These are phyloP conservation scores for Crithidia mellificae DNA, from an alignment of 208 protist species.

Conservation along the genomic window DNA sequence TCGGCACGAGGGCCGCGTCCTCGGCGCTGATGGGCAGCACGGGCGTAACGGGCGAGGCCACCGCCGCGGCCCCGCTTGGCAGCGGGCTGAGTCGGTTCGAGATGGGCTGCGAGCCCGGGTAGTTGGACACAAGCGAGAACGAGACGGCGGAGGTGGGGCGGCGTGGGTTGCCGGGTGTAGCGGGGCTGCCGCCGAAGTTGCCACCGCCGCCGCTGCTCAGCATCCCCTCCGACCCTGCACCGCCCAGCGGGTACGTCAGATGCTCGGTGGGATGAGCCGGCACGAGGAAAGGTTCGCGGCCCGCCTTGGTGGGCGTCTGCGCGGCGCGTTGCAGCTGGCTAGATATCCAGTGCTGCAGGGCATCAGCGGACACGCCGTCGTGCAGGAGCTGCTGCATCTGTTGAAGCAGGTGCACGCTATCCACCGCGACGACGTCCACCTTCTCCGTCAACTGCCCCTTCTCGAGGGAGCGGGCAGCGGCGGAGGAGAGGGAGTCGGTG, in stretches of 20 bases:
- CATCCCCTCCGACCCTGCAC: not conserved
- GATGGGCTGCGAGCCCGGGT: not conserved
- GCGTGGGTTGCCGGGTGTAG: constrained; percentile 6
- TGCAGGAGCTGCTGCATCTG: constrained; percentile 29
- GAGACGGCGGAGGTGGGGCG: constrained; percentile 17
- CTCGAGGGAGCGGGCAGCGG: not conserved
- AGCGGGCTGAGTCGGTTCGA: not conserved
- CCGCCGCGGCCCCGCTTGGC: not conserved
- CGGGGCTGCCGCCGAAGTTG: not conserved
- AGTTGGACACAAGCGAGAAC: constrained; percentile 8
- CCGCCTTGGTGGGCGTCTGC: not conserved
- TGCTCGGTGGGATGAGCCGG: not conserved
- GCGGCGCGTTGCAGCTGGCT: constrained; percentile 14
- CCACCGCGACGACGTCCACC: not conserved
- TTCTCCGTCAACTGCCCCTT: constrained; percentile 2
- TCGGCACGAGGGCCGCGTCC: not conserved
- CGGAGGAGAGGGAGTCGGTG: not conserved
- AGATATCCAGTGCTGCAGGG: constrained; percentile 32
- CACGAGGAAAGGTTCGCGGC: not conserved
- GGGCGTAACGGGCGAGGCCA: not conserved
- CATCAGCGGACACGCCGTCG: constrained; percentile 6
- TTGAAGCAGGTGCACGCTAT: constrained; percentile 24
- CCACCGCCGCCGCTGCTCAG: not conserved
- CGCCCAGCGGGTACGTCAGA: not conserved
- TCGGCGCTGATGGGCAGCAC: not conserved